Percentiles rank a stretch among this genome's conserved stretches.
These are phyloP conservation scores for Panellus pusillus DNA, from an alignment of 768 basidiomycete genomes.

Conservation along the genomic window DNA sequence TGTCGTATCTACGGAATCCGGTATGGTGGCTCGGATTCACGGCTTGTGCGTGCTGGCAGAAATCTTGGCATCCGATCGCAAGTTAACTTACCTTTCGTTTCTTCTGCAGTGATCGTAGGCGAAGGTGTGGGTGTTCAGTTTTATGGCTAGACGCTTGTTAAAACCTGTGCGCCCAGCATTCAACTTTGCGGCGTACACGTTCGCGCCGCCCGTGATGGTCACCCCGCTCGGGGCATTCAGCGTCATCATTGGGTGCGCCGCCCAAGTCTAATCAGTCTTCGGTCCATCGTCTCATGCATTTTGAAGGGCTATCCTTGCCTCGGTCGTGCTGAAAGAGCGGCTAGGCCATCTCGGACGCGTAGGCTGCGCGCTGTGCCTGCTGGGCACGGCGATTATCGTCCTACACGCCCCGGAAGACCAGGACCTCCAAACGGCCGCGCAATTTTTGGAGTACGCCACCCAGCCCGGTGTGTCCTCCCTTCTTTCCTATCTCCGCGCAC, in stretches of 20 bases:
- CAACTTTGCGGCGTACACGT: slow-evolving; percentile 95
- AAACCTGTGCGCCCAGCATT: slow-evolving; percentile 45
- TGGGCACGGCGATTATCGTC: slow-evolving; percentile 92
- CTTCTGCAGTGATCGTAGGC: slow-evolving; percentile 75
- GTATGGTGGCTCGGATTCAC: slow-evolving; percentile 97
- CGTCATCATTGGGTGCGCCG: slow-evolving; percentile 86
- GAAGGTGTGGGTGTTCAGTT: slow-evolving; percentile 58
- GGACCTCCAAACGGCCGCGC: slow-evolving; percentile 87
- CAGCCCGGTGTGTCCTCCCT: slow-evolving; percentile 67
- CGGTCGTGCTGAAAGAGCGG: slow-evolving; percentile 89
- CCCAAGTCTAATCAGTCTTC: slow-evolving; percentile 1
- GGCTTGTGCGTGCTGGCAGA: slow-evolving; percentile 61
- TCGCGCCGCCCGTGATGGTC: slow-evolving; percentile 95
- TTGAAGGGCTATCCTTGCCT: slow-evolving; percentile 84
- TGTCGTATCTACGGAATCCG: slow-evolving; percentile 83
- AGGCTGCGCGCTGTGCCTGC: slow-evolving; percentile 78
- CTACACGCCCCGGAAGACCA: slow-evolving; percentile 97
- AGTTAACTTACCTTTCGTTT: not conserved
- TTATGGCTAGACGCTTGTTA: not conserved
- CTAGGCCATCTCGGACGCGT: slow-evolving; percentile 89
- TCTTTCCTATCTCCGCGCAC: not conserved
- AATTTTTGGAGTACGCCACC: slow-evolving; percentile 85
- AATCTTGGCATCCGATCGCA: not conserved
- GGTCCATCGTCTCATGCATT: not conserved
- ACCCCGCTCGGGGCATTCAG: slow-evolving; percentile 93